phyloP scores from a whole-genome alignment of 2,329 filamentous ascomycete species.

The Ophiognomonia clavigignenti-juglandacearum region DNA sequence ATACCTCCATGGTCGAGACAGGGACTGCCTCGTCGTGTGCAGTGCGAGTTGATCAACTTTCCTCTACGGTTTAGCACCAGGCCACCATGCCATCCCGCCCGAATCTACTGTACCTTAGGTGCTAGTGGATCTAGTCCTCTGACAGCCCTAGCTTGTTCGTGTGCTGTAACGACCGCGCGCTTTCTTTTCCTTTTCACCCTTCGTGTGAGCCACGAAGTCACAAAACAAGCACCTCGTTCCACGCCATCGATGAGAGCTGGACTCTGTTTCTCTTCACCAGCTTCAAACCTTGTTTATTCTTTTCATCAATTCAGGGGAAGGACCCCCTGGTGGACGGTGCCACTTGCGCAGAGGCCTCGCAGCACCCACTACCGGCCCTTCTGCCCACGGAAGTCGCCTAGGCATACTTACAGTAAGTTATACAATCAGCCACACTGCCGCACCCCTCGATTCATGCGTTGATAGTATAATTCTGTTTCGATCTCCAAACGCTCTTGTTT shows the following conservation, averaged over 20 bases:
- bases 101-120: too few relatives aligned
- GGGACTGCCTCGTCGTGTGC: slow-evolving; percentile 21
- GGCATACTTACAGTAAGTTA: slow-evolving; percentile 21
- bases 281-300: too few relatives aligned
- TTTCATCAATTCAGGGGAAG: slow-evolving; percentile 15
- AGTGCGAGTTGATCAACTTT: slow-evolving; percentile 22
- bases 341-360: too few relatives aligned
- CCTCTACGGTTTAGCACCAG: slow-evolving; percentile 22
- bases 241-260: too few relatives aligned
- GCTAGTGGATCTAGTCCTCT: too few relatives aligned
- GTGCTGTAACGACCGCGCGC: slow-evolving; percentile 20
- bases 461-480: slow-evolving; percentile 25
- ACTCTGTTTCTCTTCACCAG: too few relatives aligned
- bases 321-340: slow-evolving; percentile 14
- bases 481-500: slow-evolving; percentile 15
- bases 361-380: too few relatives aligned
- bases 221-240: too few relatives aligned
- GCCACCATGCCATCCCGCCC: too few relatives aligned
- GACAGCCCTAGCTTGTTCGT: too few relatives aligned
- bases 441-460: slow-evolving; percentile 26
- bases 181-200: slow-evolving; percentile 20
- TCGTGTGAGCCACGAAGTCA: too few relatives aligned
- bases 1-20: slow-evolving; percentile 20
- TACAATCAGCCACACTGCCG: slow-evolving; percentile 27
- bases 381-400: slow-evolving; percentile 20